Evolutionary conservation across 192 early-diverging fungal species (phyloP).

Genomic region (Podila epicladia): DNA sequence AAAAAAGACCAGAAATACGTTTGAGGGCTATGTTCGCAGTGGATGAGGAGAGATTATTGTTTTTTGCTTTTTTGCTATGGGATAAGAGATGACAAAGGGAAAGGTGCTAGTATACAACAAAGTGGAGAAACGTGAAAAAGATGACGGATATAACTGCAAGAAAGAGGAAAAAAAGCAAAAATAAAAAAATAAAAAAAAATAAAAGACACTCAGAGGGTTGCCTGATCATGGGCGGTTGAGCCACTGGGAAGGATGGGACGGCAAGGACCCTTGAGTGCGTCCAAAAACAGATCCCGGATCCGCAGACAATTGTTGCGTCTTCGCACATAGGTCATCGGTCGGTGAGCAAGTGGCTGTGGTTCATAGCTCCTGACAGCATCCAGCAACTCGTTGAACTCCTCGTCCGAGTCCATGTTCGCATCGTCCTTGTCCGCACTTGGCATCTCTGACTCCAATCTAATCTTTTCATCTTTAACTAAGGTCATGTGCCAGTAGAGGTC

Average conservation of each 20-base stretch:
- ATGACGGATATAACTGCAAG: not conserved
- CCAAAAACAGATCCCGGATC: slow-evolving; percentile 71
- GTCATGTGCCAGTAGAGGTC: not conserved
- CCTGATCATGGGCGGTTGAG: slow-evolving; percentile 29
- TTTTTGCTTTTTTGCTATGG: not conserved
- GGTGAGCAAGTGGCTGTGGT: slow-evolving; percentile 70
- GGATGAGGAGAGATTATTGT: not conserved
- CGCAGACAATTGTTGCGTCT: slow-evolving; percentile 69
- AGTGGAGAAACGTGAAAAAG: not conserved
- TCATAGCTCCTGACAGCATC: slow-evolving; percentile 69
- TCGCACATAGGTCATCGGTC: slow-evolving; percentile 60
- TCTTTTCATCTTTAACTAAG: slow-evolving; percentile 51
- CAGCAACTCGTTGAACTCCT: slow-evolving; percentile 76
- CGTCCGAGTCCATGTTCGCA: slow-evolving; percentile 72
- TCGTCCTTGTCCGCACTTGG: slow-evolving; percentile 64
- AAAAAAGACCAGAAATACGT: too few relatives aligned
- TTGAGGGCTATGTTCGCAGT: too few relatives aligned
- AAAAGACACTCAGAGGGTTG: not conserved
- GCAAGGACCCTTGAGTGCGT: slow-evolving; percentile 63
- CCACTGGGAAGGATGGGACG: slow-evolving; percentile 41
- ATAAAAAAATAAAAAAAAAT: not conserved
- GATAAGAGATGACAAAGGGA: not conserved
- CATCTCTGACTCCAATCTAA: slow-evolving; percentile 51
- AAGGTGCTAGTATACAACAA: not conserved
- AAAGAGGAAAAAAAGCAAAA: not conserved